Base-by-base conservation (phyloP, 164 flowering plant species). In the Macadamia integrifolia region DNA sequence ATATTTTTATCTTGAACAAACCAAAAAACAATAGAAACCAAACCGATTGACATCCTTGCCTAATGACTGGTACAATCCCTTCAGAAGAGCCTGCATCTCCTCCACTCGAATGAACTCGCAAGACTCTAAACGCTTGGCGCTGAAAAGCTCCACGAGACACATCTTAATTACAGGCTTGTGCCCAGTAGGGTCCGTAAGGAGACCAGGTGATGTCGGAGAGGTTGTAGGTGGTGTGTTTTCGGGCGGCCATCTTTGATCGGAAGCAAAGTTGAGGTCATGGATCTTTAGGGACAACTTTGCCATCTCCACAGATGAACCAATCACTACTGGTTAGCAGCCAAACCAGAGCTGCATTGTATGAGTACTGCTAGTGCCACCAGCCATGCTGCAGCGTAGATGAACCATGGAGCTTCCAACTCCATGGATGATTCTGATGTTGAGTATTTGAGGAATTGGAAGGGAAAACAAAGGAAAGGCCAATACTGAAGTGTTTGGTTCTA, bases 181-280 rank as follows among this genome's bases (percentile, higher is more conserved):
- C 81, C 91, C 94, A 91, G 68, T 89, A 89, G 0, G 94, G 78
- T 11, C 94, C 94, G 69, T 89, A 86, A 0, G 79, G 91, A 13
- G 93, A 80, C 92, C 92, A 91, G 0, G 87, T 82, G 62, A 91
- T 84, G 76, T 86, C 85, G 44, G 90, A 84, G 72, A 85, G 84
- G 66, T 86, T 80, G 79, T 86, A 89, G 23, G 91, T 84, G 2
- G 88, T 87, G 80, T 86, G 80, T 66, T 85, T 85, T 0, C 93
- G 91, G 44, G 95, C 91, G 0, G 91, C 84, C 17, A 76, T 79
- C 71, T 81, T 79, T 15, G 97, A 93, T n/a, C 97, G 78, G 48
- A 43, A 6, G 84, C 85, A 55, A 89, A 87, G 64, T 50, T 71
- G 61, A 76, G 46, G 69, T 91, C 97, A 65, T 87, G 79, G 71